Base-by-base conservation (phyloP, 108 stramenopile genomes). In the Cyclotella cryptica region DNA sequence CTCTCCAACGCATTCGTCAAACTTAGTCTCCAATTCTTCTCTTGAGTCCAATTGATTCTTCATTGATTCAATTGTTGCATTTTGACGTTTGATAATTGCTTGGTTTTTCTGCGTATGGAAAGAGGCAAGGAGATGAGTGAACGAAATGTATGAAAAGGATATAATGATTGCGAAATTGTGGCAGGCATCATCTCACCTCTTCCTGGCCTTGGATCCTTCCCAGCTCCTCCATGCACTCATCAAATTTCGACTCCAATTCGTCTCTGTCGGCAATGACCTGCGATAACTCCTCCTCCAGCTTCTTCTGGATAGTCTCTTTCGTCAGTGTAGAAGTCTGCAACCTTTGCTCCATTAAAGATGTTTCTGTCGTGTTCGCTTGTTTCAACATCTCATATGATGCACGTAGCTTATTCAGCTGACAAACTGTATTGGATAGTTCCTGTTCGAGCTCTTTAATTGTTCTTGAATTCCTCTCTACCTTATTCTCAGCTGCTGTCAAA, bases 381-480 rank as follows among this genome's bases (percentile, higher is more conserved):
- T 70, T 71, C 51, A 65, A 27, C 40, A 42, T 42, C 39, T 67
- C 29, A 27, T 68, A 39, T 17, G 79, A 51, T 21, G 8, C 72
- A 4, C 66, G n/a, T 19, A 69, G 47, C 39, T 69, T 41, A 39
- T 24, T 47, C 18, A 61, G 44, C 24, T 61, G 18, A 53, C 26
- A 46, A 10, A 68, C 67, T 10, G 67, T 68, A 12, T 53, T 35
- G 0, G 53, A 67, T 59, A 80, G 51, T 45, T 80, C 58, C 41
- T 58, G 18, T 22, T 66, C 45, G 55, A 66, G 51, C 45, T 66
- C 64, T 59, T 66, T 28, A 22, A 41, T 66, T 71, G 78, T 40
- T 39, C 53, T 14, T 40, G 22, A 8, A 40, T 62, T 26, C 13
- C 40, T 40, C 14, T 41, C 18, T 24, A 24, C 17, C 55, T 59